phyloP scores from a whole-genome alignment of 1,284 basidiomycete species.

The Leccinum proximum region DNA sequence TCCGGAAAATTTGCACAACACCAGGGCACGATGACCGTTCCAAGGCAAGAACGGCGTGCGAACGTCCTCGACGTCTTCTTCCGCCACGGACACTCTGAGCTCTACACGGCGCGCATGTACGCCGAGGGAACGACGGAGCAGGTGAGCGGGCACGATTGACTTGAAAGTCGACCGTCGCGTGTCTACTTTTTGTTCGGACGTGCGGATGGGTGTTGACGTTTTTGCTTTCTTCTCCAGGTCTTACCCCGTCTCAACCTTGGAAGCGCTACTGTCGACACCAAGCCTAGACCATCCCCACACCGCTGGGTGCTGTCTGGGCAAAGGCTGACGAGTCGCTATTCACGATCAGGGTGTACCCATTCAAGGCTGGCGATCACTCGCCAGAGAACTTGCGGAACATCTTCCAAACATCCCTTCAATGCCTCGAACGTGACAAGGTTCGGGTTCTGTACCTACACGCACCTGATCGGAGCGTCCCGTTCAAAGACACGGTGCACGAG shows the following conservation, averaged over 20 bases:
- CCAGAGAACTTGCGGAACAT: slow-evolving; percentile 31
- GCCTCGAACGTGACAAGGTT: slow-evolving; percentile 30
- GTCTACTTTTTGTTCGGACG: not conserved
- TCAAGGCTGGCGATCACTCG: slow-evolving; percentile 29
- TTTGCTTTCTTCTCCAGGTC: slow-evolving; percentile 26
- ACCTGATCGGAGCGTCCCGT: slow-evolving; percentile 47
- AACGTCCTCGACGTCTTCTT: slow-evolving; percentile 43
- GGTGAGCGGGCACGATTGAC: slow-evolving; percentile 22
- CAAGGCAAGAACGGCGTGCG: slow-evolving; percentile 42
- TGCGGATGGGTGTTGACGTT: not conserved
- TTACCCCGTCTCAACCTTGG: slow-evolving; percentile 42
- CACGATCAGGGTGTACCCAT: slow-evolving; percentile 33
- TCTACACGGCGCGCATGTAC: slow-evolving; percentile 51
- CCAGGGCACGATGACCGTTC: slow-evolving; percentile 47
- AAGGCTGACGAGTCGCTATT: not conserved
- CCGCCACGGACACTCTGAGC: slow-evolving; percentile 39
- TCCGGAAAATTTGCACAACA: not conserved
- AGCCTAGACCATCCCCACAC: not conserved
- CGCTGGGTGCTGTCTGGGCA: not conserved
- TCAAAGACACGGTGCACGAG: slow-evolving; percentile 45
- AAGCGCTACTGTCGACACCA: slow-evolving; percentile 46
- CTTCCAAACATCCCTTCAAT: slow-evolving; percentile 33
- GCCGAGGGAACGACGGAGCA: slow-evolving; percentile 49
- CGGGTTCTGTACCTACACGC: slow-evolving; percentile 50
- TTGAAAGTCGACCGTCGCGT: not conserved